A percentile compares a stretch with the other conserved stretches of the same genome.
Conservation (phyloP, 805 yeast species). For the Osmozyma mogii region DNA sequence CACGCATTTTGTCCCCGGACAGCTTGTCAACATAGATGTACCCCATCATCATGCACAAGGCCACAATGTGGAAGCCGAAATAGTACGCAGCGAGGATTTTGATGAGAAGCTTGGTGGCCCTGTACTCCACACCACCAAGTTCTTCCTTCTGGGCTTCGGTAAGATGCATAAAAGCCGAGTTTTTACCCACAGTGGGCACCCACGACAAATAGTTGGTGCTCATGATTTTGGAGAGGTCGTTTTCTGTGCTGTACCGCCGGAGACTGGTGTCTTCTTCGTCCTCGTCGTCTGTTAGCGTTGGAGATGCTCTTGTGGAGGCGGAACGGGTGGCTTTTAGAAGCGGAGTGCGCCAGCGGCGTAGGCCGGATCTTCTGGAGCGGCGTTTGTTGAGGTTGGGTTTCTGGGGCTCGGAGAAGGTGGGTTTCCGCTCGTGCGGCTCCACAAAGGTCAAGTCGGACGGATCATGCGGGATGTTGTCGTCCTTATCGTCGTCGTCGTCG, state of each 20-base stretch:
- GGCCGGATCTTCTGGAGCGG: too few relatives aligned
- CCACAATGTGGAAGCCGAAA: slow-evolving; percentile 64
- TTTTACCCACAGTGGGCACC: slow-evolving; percentile 87
- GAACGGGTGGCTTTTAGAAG: too few relatives aligned
- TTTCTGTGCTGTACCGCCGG: slow-evolving; percentile 5
- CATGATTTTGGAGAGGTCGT: slow-evolving; percentile 21
- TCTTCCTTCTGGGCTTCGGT: slow-evolving; percentile 85
- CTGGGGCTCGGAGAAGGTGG: slow-evolving; percentile 6
- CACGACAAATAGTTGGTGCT: slow-evolving; percentile 73
- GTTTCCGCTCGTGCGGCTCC: slow-evolving; percentile 4
- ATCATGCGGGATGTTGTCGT: slow-evolving; percentile 7
- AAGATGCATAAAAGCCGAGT: slow-evolving; percentile 80
- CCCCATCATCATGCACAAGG: slow-evolving; percentile 46
- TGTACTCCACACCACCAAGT: slow-evolving; percentile 93
- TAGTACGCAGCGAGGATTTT: slow-evolving; percentile 60
- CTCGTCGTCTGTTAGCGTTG: slow-evolving; percentile 3
- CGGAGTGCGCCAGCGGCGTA: too few relatives aligned
- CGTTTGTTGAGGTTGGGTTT: slow-evolving; percentile 1
- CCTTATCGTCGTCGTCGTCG: slow-evolving; percentile 1
- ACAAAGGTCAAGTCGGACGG: too few relatives aligned
- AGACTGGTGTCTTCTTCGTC: slow-evolving; percentile 11
- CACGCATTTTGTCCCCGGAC: slow-evolving; percentile 38
- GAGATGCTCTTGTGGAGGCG: background rate
- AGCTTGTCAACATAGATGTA: slow-evolving; percentile 39
- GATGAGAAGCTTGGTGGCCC: slow-evolving; percentile 74